These are phyloP conservation scores for Daldinia caldariorum DNA, from an alignment of 495 filamentous ascomycete species.

Conservation along the genomic window DNA sequence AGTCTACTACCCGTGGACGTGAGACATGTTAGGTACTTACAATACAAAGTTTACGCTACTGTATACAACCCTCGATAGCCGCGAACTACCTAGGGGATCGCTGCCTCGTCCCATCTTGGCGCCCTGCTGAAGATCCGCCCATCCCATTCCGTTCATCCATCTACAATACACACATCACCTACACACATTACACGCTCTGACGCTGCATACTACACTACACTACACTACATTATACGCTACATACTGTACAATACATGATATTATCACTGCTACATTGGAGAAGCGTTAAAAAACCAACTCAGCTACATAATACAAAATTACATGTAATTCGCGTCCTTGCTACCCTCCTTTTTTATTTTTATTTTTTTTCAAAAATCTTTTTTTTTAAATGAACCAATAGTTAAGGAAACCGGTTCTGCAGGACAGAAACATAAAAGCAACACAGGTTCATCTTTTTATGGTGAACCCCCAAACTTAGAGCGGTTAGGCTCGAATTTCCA, in stretches of 20 bases:
- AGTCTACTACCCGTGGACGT: too few relatives aligned
- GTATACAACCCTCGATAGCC: conserved; percentile 26
- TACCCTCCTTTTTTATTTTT: conserved; percentile 8
- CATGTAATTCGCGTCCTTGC: conserved; percentile 15
- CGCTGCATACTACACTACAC: background rate
- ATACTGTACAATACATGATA: background rate
- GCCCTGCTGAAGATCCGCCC: conserved; percentile 39
- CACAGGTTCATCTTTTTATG: conserved; percentile 18
- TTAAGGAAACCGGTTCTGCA: conserved; percentile 32
- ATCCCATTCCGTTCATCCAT: conserved; percentile 13
- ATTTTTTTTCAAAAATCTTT: too few relatives aligned
- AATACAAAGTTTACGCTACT: conserved; percentile 8
- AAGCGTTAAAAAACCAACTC: background rate
- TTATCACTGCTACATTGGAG: background rate
- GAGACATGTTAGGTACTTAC: too few relatives aligned
- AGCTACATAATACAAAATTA: background rate
- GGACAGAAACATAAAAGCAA: conserved; percentile 27
- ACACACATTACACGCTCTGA: background rate
- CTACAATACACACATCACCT: background rate
- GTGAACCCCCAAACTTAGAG: conserved; percentile 40
- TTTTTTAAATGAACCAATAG: conserved; percentile 26
- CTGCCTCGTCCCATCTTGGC: conserved; percentile 33
- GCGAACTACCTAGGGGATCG: conserved; percentile 25
- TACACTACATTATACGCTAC: too few relatives aligned
- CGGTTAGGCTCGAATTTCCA: conserved; percentile 42